Percentiles rank a stretch among this genome's conserved stretches.
These are phyloP conservation scores for Xerocomus brunneocitrinus DNA, from an alignment of 768 basidiomycete species.

Conservation along the genomic window DNA sequence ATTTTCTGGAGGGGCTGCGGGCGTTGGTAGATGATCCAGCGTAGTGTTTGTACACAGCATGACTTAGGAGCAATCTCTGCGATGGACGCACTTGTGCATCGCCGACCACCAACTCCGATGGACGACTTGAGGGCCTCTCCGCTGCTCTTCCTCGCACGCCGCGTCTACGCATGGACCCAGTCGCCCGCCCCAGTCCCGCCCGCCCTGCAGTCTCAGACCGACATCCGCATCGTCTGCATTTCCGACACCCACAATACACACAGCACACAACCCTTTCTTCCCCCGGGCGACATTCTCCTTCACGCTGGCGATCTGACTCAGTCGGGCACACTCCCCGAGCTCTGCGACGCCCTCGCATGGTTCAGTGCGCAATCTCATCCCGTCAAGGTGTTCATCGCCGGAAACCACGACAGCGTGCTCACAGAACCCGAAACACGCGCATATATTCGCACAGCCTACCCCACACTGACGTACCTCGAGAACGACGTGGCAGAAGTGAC, in stretches of 20 bases:
- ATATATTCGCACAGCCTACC: constrained; percentile 18
- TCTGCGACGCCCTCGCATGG: constrained; percentile 30
- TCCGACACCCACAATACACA: constrained; percentile 39
- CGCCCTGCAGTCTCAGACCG: neutral
- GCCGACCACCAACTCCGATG: neutral
- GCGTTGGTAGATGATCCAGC: no score
- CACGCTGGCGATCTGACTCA: constrained; percentile 37
- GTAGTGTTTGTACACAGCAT: neutral
- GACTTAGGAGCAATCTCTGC: neutral
- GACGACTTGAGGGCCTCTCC: constrained; percentile 10
- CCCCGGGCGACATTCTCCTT: constrained; percentile 38
- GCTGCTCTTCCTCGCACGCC: constrained; percentile 8
- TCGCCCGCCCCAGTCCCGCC: neutral
- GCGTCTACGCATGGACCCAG: constrained; percentile 13
- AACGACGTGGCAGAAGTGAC: constrained; percentile 27
- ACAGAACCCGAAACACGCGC: constrained; percentile 11
- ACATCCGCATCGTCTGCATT: constrained; percentile 37
- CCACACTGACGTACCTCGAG: constrained; percentile 36
- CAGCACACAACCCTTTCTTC: constrained; percentile 23
- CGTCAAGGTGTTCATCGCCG: constrained; percentile 40
- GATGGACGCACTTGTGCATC: no score
- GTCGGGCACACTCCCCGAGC: constrained; percentile 27
- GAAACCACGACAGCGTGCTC: constrained; percentile 40
- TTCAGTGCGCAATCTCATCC: constrained; percentile 32
- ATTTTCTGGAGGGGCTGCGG: no score